A percentile compares a stretch with the other conserved stretches of the same genome.
phyloP scores from a whole-genome alignment of 164 flowering plant species.

The Umbellularia californica region DNA sequence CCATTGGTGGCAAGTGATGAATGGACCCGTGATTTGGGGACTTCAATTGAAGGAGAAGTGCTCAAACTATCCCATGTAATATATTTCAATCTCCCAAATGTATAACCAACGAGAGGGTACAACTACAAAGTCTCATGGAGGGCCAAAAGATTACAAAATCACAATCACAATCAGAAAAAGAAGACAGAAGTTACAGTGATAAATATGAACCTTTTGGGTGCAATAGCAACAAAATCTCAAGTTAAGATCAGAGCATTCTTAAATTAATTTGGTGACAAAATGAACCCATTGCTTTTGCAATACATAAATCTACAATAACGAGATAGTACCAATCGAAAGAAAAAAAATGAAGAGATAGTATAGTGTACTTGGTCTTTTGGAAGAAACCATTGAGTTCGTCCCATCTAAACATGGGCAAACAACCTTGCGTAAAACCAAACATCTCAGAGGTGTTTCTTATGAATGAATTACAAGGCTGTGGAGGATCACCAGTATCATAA shows the following conservation, averaged over 20 bases:
- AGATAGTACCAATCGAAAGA: no score
- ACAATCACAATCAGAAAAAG: no score
- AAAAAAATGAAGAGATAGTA: background rate
- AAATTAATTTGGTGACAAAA: background rate
- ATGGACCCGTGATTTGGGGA: no score
- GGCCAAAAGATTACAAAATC: background rate
- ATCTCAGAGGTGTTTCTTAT: slow-evolving; percentile 33
- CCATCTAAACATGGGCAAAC: slow-evolving; percentile 85
- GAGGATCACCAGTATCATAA: slow-evolving; percentile 40
- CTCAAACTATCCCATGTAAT: background rate
- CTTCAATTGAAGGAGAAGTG: background rate
- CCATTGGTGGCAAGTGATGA: background rate
- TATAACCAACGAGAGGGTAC: background rate
- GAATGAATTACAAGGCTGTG: slow-evolving; percentile 51
- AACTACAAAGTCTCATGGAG: background rate
- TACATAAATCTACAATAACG: background rate
- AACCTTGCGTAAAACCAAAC: slow-evolving; percentile 76
- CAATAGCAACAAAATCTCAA: background rate
- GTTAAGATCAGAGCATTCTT: background rate
- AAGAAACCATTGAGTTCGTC: slow-evolving; percentile 76
- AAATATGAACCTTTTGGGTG: background rate
- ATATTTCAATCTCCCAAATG: no score
- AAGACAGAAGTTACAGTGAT: background rate
- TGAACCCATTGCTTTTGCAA: background rate
- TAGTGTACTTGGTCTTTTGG: slow-evolving; percentile 53